phyloP scores from a whole-genome alignment of 306 rosid genomes.

The Cicer pinnatifidum region DNA sequence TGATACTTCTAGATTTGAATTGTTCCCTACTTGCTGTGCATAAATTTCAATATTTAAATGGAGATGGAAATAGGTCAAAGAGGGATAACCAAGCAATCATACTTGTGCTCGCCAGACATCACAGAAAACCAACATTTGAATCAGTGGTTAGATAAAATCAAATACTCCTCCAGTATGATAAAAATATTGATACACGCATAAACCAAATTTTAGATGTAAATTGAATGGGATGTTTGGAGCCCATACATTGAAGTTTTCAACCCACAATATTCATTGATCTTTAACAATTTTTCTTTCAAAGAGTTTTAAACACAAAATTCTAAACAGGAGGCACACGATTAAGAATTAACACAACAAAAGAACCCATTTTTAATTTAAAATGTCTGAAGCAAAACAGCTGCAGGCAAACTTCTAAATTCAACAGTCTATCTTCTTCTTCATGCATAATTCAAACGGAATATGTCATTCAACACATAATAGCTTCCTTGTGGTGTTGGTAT shows the following conservation, averaged over 20 bases:
- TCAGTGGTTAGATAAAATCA: not conserved
- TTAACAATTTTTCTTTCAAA: slow-evolving; percentile 44
- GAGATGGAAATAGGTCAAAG: not conserved
- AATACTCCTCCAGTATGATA: not conserved
- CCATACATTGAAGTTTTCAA: slow-evolving; percentile 43
- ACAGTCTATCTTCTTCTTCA: slow-evolving; percentile 49
- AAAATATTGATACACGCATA: slow-evolving; percentile 6
- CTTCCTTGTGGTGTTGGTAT: slow-evolving; percentile 90
- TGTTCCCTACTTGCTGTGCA: not conserved
- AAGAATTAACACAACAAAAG: slow-evolving; percentile 50
- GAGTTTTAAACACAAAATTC: slow-evolving; percentile 47
- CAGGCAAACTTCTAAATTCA: slow-evolving; percentile 38
- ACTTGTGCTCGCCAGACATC: not conserved
- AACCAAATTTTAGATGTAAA: slow-evolving; percentile 10
- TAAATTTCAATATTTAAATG: not conserved
- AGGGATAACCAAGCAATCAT: not conserved
- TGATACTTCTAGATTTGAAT: not conserved
- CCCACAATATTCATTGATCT: slow-evolving; percentile 41
- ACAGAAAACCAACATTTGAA: slow-evolving; percentile 12
- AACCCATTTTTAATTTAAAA: slow-evolving; percentile 47
- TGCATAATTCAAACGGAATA: slow-evolving; percentile 94
- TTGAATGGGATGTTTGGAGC: not conserved
- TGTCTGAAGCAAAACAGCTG: slow-evolving; percentile 48
- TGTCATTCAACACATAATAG: slow-evolving; percentile 87
- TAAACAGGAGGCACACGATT: slow-evolving; percentile 37